These are phyloP conservation scores for Colletotrichum ledebouriae DNA, from an alignment of 2,329 filamentous ascomycete species.

Conservation along the genomic window DNA sequence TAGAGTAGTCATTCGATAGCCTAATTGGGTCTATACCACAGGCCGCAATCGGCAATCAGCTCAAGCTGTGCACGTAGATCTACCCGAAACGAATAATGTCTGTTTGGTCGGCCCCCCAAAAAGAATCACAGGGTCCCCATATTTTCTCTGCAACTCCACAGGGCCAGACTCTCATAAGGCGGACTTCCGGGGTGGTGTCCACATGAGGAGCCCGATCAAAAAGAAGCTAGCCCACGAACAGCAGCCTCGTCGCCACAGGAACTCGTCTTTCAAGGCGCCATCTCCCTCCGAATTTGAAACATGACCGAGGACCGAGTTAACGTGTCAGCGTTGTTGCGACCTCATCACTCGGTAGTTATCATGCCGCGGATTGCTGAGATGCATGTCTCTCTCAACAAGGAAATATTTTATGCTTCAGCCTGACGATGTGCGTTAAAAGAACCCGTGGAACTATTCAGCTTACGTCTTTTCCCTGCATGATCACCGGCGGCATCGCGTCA, in stretches of 20 bases:
- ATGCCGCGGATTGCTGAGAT: too few relatives aligned
- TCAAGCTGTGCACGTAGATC: conserved; percentile 6
- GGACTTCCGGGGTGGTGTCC: conserved; percentile 12
- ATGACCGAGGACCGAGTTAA: not conserved
- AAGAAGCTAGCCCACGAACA: not conserved
- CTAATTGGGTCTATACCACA: not conserved
- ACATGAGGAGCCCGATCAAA: not conserved
- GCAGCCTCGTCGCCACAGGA: not conserved
- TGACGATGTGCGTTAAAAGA: too few relatives aligned
- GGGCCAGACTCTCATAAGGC: conserved; percentile 8
- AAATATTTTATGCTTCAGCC: too few relatives aligned
- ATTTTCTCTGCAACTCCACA: not conserved
- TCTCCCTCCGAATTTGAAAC: conserved; percentile 2
- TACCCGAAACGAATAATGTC: conserved; percentile 11
- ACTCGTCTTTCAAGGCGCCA: not conserved
- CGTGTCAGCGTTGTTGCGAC: not conserved
- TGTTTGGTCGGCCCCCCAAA: not conserved
- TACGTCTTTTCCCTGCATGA: too few relatives aligned
- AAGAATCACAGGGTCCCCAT: not conserved
- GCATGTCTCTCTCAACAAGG: too few relatives aligned
- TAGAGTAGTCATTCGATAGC: not conserved
- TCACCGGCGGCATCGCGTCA: too few relatives aligned
- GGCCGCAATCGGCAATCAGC: not conserved
- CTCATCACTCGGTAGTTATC: not conserved
- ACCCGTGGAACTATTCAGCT: too few relatives aligned